Conservation (phyloP, 352 stramenopile species). For the Phytopythium mirpurense region DNA sequence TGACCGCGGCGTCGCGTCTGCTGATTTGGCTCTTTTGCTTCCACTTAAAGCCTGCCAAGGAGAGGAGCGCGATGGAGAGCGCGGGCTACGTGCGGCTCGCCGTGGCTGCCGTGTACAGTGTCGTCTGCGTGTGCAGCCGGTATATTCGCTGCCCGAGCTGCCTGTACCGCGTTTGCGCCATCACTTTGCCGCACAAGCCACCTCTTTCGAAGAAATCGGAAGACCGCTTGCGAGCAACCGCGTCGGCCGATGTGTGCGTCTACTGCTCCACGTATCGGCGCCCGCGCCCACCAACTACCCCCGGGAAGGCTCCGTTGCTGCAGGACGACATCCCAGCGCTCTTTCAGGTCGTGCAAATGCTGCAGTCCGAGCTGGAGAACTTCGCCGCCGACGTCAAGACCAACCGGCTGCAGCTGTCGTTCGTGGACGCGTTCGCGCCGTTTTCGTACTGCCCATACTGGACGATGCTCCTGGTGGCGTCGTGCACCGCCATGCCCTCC, state of each 20-base stretch:
- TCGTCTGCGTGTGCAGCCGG: constrained; percentile 55
- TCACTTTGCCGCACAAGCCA: constrained; percentile 75
- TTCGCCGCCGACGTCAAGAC: constrained; percentile 68
- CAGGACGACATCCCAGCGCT: constrained; percentile 62
- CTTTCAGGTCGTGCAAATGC: constrained; percentile 48
- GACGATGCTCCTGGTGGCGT: constrained; percentile 53
- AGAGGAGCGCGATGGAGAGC: constrained; percentile 25
- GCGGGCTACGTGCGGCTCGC: constrained; percentile 59
- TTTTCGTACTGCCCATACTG: constrained; percentile 78
- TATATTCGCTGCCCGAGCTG: constrained; percentile 71
- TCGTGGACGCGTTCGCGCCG: constrained; percentile 14
- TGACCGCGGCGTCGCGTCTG: constrained; percentile 42
- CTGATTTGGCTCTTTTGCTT: constrained; percentile 67
- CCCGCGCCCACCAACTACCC: constrained; percentile 5
- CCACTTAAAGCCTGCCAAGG: constrained; percentile 35
- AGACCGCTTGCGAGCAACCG: constrained; percentile 51
- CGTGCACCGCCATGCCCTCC: constrained; percentile 39
- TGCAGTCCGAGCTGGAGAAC: constrained; percentile 43
- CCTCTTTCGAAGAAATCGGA: constrained; percentile 41
- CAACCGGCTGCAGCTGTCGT: constrained; percentile 46
- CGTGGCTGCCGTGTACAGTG: constrained; percentile 66
- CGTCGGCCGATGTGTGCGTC: constrained; percentile 43
- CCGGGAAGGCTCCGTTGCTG: constrained; percentile 28
- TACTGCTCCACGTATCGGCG: constrained; percentile 30
- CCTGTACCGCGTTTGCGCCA: constrained; percentile 44